phyloP scores from a whole-genome alignment of 106 monocot species.

The Iris macrosiphon region DNA sequence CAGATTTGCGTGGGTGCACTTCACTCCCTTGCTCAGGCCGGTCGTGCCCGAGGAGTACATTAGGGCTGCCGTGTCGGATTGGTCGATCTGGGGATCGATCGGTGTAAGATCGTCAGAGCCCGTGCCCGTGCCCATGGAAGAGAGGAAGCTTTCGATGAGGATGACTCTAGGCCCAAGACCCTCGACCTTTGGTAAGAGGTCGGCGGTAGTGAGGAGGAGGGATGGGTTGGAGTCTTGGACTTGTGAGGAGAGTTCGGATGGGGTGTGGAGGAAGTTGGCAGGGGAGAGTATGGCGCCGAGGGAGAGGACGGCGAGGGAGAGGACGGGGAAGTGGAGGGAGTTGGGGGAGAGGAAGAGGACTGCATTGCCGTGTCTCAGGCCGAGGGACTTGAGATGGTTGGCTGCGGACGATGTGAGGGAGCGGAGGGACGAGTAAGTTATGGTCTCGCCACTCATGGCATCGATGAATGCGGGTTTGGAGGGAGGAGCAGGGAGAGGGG shows the following conservation, averaged over 20 bases:
- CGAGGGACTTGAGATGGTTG: conserved; percentile 4
- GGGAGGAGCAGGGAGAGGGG: background rate
- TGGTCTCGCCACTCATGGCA: conserved; percentile 27
- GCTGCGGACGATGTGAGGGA: conserved; percentile 20
- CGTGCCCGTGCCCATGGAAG: conserved; percentile 4
- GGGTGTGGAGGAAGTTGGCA: conserved; percentile 58
- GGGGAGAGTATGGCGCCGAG: conserved; percentile 53
- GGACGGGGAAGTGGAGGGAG: conserved; percentile 44
- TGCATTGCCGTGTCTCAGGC: conserved; percentile 35
- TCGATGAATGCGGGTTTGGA: conserved; percentile 59
- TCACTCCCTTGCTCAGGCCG: conserved; percentile 67
- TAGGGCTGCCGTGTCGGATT: conserved; percentile 40
- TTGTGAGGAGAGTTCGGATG: conserved; percentile 40
- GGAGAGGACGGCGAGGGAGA: conserved; percentile 57
- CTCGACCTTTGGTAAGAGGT: conserved; percentile 25
- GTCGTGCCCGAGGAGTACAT: conserved; percentile 93
- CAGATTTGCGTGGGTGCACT: conserved; percentile 44
- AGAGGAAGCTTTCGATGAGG: conserved; percentile 29
- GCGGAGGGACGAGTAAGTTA: conserved; percentile 36
- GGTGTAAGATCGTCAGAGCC: background rate
- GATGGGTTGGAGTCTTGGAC: conserved; percentile 34
- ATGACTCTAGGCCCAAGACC: conserved; percentile 11
- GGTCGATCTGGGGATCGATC: background rate
- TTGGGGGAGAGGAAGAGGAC: conserved; percentile 48
- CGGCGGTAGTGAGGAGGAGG: conserved; percentile 43